Conservation (phyloP, 257 asterid species). For the Leptodermis oblonga region DNA sequence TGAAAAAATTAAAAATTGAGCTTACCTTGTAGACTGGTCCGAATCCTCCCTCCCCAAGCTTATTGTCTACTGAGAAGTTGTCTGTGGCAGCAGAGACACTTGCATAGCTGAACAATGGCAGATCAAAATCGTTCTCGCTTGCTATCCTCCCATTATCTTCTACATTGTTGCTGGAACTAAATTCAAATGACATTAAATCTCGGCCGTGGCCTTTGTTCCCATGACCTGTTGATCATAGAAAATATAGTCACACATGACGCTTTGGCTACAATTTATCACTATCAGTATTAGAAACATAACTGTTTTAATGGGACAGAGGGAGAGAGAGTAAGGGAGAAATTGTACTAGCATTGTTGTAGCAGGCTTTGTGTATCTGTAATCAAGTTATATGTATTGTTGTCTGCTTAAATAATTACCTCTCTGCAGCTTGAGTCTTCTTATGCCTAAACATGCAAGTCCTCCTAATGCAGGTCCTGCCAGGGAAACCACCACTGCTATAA, state of each 20-base stretch:
- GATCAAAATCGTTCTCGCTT: conserved; percentile 21
- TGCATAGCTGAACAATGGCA: conserved; percentile 40
- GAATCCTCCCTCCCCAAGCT: conserved; percentile 60
- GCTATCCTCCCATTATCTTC: conserved; percentile 6
- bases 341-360: neutral
- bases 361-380: neutral
- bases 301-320: no score
- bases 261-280: neutral
- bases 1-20: neutral
- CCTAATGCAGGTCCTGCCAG: conserved; percentile 24
- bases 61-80: conserved; percentile 33
- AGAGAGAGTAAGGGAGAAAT: no score
- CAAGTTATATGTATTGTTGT: neutral
- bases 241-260: neutral
- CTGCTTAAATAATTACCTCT: conserved; percentile 17
- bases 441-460: conserved; percentile 28
- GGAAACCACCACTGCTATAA: conserved; percentile 33
- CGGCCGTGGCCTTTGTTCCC: conserved; percentile 20
- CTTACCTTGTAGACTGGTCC: conserved; percentile 59
- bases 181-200: conserved; percentile 39
- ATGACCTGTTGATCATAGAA: conserved; percentile 23
- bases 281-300: no score
- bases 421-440: conserved; percentile 21
- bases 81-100: conserved; percentile 44
- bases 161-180: conserved; percentile 13